Percentiles rank a stretch among this genome's conserved stretches.
These are phyloP conservation scores for Claviceps monticola DNA, from an alignment of 2,329 filamentous ascomycete genomes.

Conservation along the genomic window DNA sequence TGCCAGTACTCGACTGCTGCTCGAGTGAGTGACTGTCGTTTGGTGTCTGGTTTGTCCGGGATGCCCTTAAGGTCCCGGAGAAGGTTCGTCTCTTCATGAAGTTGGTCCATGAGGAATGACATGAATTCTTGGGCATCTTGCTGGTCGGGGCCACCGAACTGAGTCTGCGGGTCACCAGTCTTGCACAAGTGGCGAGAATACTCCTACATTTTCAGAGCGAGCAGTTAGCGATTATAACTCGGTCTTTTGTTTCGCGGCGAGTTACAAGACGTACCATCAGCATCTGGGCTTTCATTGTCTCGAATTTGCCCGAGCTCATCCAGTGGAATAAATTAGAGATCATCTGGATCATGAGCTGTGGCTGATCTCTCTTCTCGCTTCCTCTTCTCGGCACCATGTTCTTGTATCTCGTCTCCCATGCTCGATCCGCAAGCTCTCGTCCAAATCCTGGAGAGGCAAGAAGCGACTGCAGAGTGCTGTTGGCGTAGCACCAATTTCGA, in stretches of 20 bases:
- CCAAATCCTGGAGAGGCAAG: slow-evolving; percentile 59
- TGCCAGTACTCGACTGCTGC: slow-evolving; percentile 65
- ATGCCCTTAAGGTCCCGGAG: slow-evolving; percentile 28
- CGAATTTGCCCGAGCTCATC: slow-evolving; percentile 37
- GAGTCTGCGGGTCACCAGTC: slow-evolving; percentile 12
- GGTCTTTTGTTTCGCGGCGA: neutral
- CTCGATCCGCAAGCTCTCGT: slow-evolving; percentile 43
- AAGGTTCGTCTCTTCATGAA: slow-evolving; percentile 75
- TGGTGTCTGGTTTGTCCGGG: slow-evolving; percentile 18
- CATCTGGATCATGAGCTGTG: slow-evolving; percentile 46
- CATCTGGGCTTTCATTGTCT: slow-evolving; percentile 37
- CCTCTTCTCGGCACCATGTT: slow-evolving; percentile 43
- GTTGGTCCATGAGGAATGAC: slow-evolving; percentile 63
- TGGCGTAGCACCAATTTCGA: slow-evolving; percentile 79
- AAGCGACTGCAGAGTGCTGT: slow-evolving; percentile 74
- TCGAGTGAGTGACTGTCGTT: slow-evolving; percentile 24
- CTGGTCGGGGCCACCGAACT: slow-evolving; percentile 62
- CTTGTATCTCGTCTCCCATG: slow-evolving; percentile 52
- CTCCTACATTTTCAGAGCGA: slow-evolving; percentile 24
- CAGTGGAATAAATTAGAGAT: slow-evolving; percentile 45
- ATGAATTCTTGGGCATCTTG: slow-evolving; percentile 91
- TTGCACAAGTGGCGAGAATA: slow-evolving; percentile 34
- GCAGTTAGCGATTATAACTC: neutral
- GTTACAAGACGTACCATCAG: slow-evolving; percentile 36
- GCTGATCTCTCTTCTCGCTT: slow-evolving; percentile 36